A percentile compares a stretch with the other conserved stretches of the same genome.
These are phyloP conservation scores for Scedosporium dehoogii DNA, from an alignment of 2,329 filamentous ascomycete species.

Conservation along the genomic window DNA sequence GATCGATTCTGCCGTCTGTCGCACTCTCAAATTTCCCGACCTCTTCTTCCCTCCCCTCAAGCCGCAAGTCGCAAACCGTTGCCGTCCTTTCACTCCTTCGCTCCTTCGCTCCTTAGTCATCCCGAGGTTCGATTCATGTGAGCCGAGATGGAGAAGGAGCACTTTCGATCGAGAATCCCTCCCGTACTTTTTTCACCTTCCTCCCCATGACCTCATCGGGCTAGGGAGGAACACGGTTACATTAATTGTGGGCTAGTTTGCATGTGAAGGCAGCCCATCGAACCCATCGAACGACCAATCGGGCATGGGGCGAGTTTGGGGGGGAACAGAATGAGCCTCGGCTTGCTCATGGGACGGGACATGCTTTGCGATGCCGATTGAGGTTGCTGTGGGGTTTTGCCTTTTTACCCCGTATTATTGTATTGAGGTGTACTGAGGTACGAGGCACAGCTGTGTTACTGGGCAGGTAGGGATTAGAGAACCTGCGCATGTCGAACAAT, in stretches of 20 bases:
- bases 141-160: neutral
- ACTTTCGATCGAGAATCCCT: neutral
- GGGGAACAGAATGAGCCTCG: neutral
- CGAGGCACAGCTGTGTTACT: neutral
- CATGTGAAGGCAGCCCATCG: constrained; percentile 4
- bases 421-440: neutral
- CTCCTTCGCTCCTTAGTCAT: neutral
- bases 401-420: neutral
- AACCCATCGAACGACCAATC: neutral
- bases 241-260: neutral
- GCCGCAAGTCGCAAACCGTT: no score
- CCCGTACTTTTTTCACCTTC: neutral
- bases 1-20: neutral
- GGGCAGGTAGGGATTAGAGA: neutral
- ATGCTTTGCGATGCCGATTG: neutral
- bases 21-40: neutral
- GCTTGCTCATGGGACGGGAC: neutral
- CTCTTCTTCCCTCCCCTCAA: neutral
- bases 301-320: neutral
- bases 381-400: neutral
- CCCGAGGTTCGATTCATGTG: constrained; percentile 1
- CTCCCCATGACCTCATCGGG: neutral
- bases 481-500: neutral
- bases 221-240: neutral
- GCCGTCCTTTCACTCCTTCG: neutral